A percentile compares a stretch with the other conserved stretches of the same genome.
phyloP scores from a whole-genome alignment of 306 rosid genomes.

The Sophora flavescens region DNA sequence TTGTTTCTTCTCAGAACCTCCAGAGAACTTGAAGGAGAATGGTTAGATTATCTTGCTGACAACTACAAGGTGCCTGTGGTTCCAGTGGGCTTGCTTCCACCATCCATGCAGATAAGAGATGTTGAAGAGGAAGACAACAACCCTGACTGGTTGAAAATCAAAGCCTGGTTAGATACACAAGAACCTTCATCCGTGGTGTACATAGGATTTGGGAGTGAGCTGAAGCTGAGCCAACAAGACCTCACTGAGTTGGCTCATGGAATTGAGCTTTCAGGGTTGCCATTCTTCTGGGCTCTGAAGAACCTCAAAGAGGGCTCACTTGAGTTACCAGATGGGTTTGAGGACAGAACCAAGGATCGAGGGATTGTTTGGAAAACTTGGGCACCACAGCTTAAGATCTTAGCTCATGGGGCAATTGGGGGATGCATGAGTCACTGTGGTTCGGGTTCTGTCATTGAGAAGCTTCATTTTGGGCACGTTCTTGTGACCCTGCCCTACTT shows the following conservation, averaged over 20 bases:
- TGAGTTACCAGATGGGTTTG: conserved; percentile 61
- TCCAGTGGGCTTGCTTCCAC: conserved; percentile 53
- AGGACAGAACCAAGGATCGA: conserved; percentile 54
- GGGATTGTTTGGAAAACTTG: conserved; percentile 65
- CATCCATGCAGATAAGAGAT: conserved; percentile 52
- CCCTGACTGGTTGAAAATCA: conserved; percentile 50
- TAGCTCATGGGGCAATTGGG: conserved; percentile 59
- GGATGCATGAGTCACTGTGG: conserved; percentile 65
- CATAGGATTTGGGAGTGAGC: conserved; percentile 67
- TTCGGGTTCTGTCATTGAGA: conserved; percentile 55
- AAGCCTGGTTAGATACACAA: conserved; percentile 41
- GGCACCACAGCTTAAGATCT: conserved; percentile 66
- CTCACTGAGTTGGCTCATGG: conserved; percentile 52
- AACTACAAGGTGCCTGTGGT: conserved; percentile 42
- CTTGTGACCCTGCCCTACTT: conserved; percentile 53
- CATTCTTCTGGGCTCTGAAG: conserved; percentile 71
- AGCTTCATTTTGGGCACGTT: conserved; percentile 60
- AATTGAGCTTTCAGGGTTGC: conserved; percentile 61
- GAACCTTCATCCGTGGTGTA: conserved; percentile 51
- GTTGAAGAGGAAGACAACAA: conserved; percentile 39
- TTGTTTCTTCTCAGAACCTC: conserved; percentile 51
- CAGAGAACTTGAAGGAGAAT: conserved; percentile 52
- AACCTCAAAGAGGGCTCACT: conserved; percentile 34
- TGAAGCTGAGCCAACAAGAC: conserved; percentile 56
- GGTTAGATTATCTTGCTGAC: conserved; percentile 43